A percentile compares a stretch with the other conserved stretches of the same genome.
phyloP scores from a whole-genome alignment of 2,329 filamentous ascomycete species.

The Beauveria sp. region DNA sequence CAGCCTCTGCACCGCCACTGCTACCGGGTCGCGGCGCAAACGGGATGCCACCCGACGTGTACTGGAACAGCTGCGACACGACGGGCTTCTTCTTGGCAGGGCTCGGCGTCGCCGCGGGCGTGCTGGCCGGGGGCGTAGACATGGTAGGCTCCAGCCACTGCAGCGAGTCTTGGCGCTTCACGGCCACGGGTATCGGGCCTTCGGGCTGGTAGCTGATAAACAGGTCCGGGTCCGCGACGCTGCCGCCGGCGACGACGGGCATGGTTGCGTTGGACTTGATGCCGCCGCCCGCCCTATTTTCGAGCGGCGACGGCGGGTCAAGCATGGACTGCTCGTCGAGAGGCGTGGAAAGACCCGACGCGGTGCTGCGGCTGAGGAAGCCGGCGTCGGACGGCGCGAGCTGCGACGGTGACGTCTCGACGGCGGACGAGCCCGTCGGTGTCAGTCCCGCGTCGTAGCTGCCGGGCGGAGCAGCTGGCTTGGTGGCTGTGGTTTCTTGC shows the following conservation, averaged over 20 bases:
- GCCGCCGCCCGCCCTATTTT: neutral
- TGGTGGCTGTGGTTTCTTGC: neutral
- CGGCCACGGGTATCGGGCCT: slow-evolving; percentile 35
- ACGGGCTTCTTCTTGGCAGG: slow-evolving; percentile 26
- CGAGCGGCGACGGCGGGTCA: slow-evolving; percentile 8
- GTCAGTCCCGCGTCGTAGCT: neutral
- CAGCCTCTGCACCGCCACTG: neutral
- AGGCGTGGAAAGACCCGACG: slow-evolving; percentile 17
- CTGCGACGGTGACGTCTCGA: slow-evolving; percentile 9
- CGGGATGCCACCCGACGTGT: slow-evolving; percentile 39
- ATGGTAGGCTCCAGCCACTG: slow-evolving; percentile 46
- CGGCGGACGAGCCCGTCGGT: neutral
- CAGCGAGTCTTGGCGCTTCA: slow-evolving; percentile 33
- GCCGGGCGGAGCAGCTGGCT: neutral
- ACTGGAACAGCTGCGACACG: slow-evolving; percentile 23
- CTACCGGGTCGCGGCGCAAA: slow-evolving; percentile 31
- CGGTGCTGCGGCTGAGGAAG: slow-evolving; percentile 19
- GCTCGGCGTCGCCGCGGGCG: slow-evolving; percentile 26
- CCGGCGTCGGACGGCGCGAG: slow-evolving; percentile 17
- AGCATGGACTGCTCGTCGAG: slow-evolving; percentile 1
- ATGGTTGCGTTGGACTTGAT: neutral
- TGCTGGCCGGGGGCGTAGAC: slow-evolving; percentile 26
- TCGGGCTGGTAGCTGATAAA: slow-evolving; percentile 51
- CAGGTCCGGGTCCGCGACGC: slow-evolving; percentile 25
- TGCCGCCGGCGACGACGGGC: slow-evolving; percentile 9